Conservation (phyloP, 345 rosid species). For the Rhodamnia rubescens region DNA sequence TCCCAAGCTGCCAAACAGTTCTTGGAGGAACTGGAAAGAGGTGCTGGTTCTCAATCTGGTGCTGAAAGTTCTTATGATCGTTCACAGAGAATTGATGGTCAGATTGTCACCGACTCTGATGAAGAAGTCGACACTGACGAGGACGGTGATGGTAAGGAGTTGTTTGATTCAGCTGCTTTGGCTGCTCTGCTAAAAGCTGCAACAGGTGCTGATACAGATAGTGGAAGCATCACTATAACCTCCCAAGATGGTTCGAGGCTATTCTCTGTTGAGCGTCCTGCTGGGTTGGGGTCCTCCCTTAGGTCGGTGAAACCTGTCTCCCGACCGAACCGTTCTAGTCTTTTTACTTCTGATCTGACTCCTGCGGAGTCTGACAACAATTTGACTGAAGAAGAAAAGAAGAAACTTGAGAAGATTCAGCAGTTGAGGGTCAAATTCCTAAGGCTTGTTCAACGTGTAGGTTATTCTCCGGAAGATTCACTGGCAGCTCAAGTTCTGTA, state of each 20-base stretch:
- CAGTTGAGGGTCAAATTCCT: constrained; percentile 63
- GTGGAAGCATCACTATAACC: constrained; percentile 48
- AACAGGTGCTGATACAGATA: constrained; percentile 52
- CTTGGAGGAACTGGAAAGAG: constrained; percentile 67
- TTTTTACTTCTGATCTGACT: constrained; percentile 37
- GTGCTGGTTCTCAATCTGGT: constrained; percentile 40
- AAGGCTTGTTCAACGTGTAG: constrained; percentile 76
- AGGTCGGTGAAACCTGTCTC: constrained; percentile 55
- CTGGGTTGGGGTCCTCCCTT: constrained; percentile 83
- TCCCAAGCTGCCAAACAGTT: constrained; percentile 77
- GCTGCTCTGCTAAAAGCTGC: constrained; percentile 93
- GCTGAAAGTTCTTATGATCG: constrained; percentile 41
- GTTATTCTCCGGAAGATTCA: constrained; percentile 74
- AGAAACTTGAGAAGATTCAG: constrained; percentile 72
- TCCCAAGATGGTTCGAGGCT: constrained; percentile 87
- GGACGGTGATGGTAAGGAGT: constrained; percentile 73
- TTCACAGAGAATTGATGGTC: constrained; percentile 62
- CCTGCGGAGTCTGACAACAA: constrained; percentile 38
- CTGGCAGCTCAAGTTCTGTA: constrained; percentile 74
- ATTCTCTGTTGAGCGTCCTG: constrained; percentile 87
- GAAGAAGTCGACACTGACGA: constrained; percentile 82
- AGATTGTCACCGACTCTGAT: constrained; percentile 80
- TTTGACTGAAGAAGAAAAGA: constrained; percentile 80
- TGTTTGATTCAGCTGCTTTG: constrained; percentile 84
- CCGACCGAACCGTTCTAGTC: constrained; percentile 41